Percentiles rank a stretch among this genome's conserved stretches.
These are phyloP conservation scores for Phlebopus sp. DNA, from an alignment of 1,284 basidiomycete species.

Conservation along the genomic window DNA sequence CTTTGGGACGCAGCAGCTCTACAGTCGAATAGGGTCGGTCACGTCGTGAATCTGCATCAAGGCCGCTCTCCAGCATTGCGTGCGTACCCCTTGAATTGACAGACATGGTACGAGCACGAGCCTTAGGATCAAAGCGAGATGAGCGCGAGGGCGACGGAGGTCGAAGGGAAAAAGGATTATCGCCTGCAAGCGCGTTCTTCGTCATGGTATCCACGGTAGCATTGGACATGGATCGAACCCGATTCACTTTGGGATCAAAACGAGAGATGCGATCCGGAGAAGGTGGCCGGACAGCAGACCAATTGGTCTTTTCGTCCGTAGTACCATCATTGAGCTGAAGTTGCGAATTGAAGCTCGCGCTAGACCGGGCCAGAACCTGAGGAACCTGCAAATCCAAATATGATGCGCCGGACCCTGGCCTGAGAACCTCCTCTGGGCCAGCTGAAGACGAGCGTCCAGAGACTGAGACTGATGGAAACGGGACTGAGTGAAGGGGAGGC, in stretches of 20 bases:
- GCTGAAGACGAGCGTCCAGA: slow-evolving; percentile 50
- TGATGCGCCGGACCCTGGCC: slow-evolving; percentile 31
- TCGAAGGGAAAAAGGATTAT: slow-evolving; percentile 60
- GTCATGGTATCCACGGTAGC: slow-evolving; percentile 37
- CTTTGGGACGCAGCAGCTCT: slow-evolving; percentile 75
- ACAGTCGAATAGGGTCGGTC: slow-evolving; percentile 65
- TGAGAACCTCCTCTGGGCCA: slow-evolving; percentile 33
- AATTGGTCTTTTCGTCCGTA: slow-evolving; percentile 22
- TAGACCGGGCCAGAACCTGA: slow-evolving; percentile 46
- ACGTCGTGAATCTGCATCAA: slow-evolving; percentile 39
- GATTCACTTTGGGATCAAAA: slow-evolving; percentile 39
- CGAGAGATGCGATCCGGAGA: slow-evolving; percentile 36
- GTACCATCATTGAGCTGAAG: slow-evolving; percentile 36
- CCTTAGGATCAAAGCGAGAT: slow-evolving; percentile 74
- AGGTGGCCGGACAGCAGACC: slow-evolving; percentile 29
- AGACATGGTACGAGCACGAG: slow-evolving; percentile 60
- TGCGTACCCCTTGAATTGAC: slow-evolving; percentile 65
- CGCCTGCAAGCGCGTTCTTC: slow-evolving; percentile 37
- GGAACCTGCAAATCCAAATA: slow-evolving; percentile 28
- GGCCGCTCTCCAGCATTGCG: slow-evolving; percentile 58
- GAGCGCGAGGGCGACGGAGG: slow-evolving; percentile 56
- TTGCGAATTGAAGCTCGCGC: slow-evolving; percentile 46
- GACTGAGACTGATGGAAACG: slow-evolving; percentile 59
- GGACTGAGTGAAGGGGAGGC: slow-evolving; percentile 50
- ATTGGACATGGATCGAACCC: slow-evolving; percentile 37